Percentiles rank a stretch among this genome's conserved stretches.
Evolutionary conservation across 2,329 filamentous ascomycete genomes (phyloP).

Genomic region (Fusarium fracticaudum): DNA sequence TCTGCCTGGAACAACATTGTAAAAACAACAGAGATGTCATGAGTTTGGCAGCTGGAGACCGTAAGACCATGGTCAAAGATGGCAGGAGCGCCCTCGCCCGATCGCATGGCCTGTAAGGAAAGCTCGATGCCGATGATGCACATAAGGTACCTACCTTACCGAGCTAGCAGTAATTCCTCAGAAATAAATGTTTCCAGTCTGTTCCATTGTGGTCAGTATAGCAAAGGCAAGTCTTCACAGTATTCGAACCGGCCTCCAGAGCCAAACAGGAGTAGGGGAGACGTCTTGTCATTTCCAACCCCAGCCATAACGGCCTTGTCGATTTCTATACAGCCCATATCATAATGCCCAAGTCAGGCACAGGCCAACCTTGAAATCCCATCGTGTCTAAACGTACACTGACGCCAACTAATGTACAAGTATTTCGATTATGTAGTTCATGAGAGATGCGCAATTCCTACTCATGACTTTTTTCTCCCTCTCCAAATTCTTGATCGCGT

Average conservation of each 20-base stretch:
- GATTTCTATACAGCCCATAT: conserved; percentile 32
- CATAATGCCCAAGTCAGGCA: conserved; percentile 27
- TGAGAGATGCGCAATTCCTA: background rate
- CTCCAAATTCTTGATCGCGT: conserved; percentile 1
- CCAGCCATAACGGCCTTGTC: conserved; percentile 15
- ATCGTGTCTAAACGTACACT: conserved; percentile 44
- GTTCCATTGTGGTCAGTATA: background rate
- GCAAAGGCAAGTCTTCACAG: background rate
- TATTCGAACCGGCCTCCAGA: background rate
- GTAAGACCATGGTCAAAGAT: background rate
- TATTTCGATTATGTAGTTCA: conserved; percentile 34
- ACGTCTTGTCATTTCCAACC: conserved; percentile 1
- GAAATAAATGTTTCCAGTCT: background rate
- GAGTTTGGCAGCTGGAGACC: background rate
- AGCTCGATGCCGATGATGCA: background rate
- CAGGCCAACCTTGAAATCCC: conserved; percentile 21
- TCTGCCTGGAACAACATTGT: background rate
- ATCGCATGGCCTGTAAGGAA: background rate
- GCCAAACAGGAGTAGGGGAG: background rate
- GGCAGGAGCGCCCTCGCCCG: background rate
- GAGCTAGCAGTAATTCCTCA: background rate
- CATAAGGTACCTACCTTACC: background rate
- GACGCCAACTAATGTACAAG: conserved; percentile 42
- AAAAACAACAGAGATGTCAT: background rate
- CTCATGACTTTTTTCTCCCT: background rate